Evolutionary conservation across 2,329 filamentous ascomycete genomes (phyloP), one percentile per base, ranked within the genome.

Genomic region (Colletotrichum sp.): DNA sequence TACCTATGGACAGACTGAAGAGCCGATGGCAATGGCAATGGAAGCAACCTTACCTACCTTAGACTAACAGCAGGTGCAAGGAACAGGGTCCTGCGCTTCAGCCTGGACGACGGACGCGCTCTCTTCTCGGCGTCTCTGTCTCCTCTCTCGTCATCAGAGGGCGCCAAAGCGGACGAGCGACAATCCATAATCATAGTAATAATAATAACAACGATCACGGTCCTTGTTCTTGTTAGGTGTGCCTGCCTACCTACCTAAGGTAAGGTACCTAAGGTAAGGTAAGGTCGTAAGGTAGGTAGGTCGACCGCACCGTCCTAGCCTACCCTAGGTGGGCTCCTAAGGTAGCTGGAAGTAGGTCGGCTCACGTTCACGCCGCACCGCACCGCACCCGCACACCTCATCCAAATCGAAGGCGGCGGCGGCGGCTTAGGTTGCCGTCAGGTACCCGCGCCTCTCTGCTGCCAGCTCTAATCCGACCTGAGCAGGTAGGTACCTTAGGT

Each of bases 61-160:
- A n/a, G 18, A 49, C 44, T 49, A 49, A 49, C 21, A 21, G 44
- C 21, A 30, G 36, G 65, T 63, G 59, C 64, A 66, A 16, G 64
- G 64, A 68, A 76, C 59, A 73, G 59, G 70, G 73, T 39, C 70
- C 70, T 68, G 65, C 39, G 69, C 73, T 76, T 63, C 30, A 64
- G 63, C 63, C 73, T 60, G 49, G 66, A 36, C 68, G 73, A 30
- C 62, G 72, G 62, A 64, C 28, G 68, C 73, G 63, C 70, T 65
- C 57, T 73, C 64, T 73, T 49, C 59, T 76, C 57, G 70, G 59
- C 59, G 70, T 59, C 70, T 76, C 64, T 76, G 26, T 65, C 34
- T 63, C 44, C 64, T 18, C 26, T 52, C 60, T 76, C 59, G 64
- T 64, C 49, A 66, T 68, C 57, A 24, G 59, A 36, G 55, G 24